Evolutionary conservation across 805 yeast genomes (phyloP).

Genomic region (Kodamaea kaohsiungensis): DNA sequence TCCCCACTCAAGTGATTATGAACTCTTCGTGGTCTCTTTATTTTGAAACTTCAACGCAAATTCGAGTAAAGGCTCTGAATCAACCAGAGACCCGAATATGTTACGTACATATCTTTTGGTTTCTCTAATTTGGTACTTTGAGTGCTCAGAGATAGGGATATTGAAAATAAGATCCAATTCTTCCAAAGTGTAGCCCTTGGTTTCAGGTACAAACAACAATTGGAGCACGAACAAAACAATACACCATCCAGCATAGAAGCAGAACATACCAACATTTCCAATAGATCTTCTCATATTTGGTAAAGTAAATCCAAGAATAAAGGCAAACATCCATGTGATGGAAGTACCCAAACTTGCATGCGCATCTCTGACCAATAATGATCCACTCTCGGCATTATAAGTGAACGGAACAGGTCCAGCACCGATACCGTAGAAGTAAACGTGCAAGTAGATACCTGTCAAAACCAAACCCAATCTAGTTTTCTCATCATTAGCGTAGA

Average conservation of each 20-base stretch:
- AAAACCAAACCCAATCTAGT: conserved; percentile 23
- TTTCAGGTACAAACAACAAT: conserved; percentile 68
- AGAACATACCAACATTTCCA: conserved; percentile 26
- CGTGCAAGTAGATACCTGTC: conserved; percentile 24
- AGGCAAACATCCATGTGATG: conserved; percentile 28
- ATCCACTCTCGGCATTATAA: conserved; percentile 27
- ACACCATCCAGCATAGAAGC: conserved; percentile 31
- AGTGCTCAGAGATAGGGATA: conserved; percentile 2
- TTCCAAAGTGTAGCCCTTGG: conserved; percentile 79
- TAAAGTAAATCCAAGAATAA: conserved; percentile 27
- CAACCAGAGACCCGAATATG: not conserved
- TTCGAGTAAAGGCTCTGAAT: conserved; percentile 1
- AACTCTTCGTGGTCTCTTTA: not conserved
- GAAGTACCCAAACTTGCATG: conserved; percentile 29
- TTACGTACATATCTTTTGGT: not conserved
- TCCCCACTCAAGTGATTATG: not conserved
- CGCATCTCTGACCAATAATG: conserved; percentile 25
- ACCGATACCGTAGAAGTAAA: conserved; percentile 23
- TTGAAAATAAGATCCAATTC: conserved; percentile 55
- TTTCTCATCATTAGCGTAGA: conserved; percentile 19
- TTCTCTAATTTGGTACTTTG: conserved; percentile 4
- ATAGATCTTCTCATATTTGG: conserved; percentile 25
- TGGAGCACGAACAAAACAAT: conserved; percentile 23
- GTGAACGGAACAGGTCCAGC: conserved; percentile 30
- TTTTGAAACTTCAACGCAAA: conserved; percentile 6